Percentiles rank a stretch among this genome's conserved stretches.
Conservation (phyloP, 176 grass and related monocot species). For the Lolium perenne region DNA sequence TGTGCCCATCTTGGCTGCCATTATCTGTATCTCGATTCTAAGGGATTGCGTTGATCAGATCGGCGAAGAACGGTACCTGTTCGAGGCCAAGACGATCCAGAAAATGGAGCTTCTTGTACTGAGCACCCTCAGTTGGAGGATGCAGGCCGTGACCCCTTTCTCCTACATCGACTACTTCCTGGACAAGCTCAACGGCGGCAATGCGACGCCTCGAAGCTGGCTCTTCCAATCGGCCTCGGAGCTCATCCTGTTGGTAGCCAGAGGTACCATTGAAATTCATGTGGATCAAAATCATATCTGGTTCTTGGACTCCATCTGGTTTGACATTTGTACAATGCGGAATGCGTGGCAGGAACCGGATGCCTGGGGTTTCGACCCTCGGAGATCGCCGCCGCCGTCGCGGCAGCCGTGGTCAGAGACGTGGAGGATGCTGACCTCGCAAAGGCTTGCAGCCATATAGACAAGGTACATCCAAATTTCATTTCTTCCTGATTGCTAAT, state of each 20-base stretch:
- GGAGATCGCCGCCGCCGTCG: constrained; percentile 66
- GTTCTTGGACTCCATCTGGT: neutral
- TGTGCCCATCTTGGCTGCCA: neutral
- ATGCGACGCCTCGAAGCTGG: constrained; percentile 32
- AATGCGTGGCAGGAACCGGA: constrained; percentile 50
- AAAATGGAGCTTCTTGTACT: constrained; percentile 94
- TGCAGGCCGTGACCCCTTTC: constrained; percentile 89
- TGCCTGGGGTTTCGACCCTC: constrained; percentile 78
- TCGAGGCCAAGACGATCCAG: constrained; percentile 77
- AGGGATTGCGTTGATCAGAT: constrained; percentile 42
- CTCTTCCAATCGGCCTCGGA: constrained; percentile 45
- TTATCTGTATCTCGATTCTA: constrained; percentile 16
- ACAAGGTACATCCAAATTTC: constrained; percentile 50
- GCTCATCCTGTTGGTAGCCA: constrained; percentile 57
- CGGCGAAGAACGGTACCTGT: constrained; percentile 63
- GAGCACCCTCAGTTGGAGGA: constrained; percentile 84
- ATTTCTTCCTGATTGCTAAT: neutral
- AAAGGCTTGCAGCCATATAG: constrained; percentile 57
- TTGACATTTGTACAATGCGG: neutral
- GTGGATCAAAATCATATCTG: neutral
- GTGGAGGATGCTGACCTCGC: constrained; percentile 44
- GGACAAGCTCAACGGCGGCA: constrained; percentile 56
- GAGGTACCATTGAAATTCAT: constrained; percentile 51
- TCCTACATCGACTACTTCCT: constrained; percentile 86
- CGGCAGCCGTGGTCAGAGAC: constrained; percentile 46